Base-by-base conservation (phyloP, 2,329 filamentous ascomycete species). In the Plenodomus tracheiphilus region DNA sequence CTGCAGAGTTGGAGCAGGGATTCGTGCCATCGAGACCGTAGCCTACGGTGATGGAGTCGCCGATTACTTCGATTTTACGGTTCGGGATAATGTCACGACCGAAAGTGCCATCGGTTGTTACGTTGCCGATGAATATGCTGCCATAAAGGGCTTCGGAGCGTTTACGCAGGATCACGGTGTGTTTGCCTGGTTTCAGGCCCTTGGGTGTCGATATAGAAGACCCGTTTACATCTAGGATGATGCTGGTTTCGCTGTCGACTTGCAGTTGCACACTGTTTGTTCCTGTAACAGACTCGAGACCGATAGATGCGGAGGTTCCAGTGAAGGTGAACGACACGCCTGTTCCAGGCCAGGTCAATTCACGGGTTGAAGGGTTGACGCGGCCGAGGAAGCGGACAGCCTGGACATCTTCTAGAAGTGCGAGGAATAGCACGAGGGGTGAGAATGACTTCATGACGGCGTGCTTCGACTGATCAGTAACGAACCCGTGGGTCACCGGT, bases 271-370 rank as follows among this genome's bases (percentile, higher is more conserved):
- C 59, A 51, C 68, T 71, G 50, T 69, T 70, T 30, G 59, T 59
- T 36, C 74, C 74, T 7, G 62, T 56, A 6, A 69, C 57, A 1
- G 61, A 56, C 22, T 74, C 53, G 9, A 65, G 43, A 51, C 40
- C 51, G 21, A 78, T 72, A 30, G 59, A 69, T 10, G 74, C 75
- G 1, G 69, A 65, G 3, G 71, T 73, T 37, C 75, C 75, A 10
- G 59, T 70, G 51, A 77, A 77, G 1, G 63, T 66, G 47, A 77
- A 77, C 0, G 69, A 63, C 2, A 78, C 61, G 15, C 75, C 75
- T 1, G 74, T 75, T 36, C 71, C 73, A 0, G 75, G 72, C 75
- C 75, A 77, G n/a, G 72, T 76, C 17, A 77, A 62, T 56, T 77
- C 70, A 39, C 68, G 70, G 6, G 74, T 77, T 16, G 65, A 61